Evolutionary conservation across 352 stramenopile genomes (phyloP), one percentile per base, ranked within the genome.

Genomic region (Phytophthora ohioensis): DNA sequence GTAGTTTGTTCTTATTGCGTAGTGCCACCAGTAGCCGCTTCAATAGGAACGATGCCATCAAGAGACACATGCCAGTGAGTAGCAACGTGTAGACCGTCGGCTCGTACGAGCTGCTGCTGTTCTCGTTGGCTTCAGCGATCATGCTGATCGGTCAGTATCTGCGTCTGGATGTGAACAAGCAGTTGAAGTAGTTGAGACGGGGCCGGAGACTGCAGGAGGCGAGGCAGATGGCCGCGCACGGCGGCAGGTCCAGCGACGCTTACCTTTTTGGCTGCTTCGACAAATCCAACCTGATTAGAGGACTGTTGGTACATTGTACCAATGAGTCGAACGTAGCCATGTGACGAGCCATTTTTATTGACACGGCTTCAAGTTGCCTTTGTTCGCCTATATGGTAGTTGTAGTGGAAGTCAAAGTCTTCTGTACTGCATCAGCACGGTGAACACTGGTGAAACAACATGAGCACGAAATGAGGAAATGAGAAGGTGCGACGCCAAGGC

Each of bases 1-100:
- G 71, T 48, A 92, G 64, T 67, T 95, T 95, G 82, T 93, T 92
- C 71, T 90, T 91, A 64, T 92, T 92, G 56, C 78, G 83, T 68
- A 93, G 54, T 30, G 85, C 82, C 57, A 80, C 70, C 54, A 89
- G 59, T 31, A 95, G 82, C 52, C 84, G 84, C 67, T 75, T 83
- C 66, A 94, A 59, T 47, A 92, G 70, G 71, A 94, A 95, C 30
- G 92, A 69, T 32, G 92, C 80, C 69, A 95, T 75, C 35, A 81
- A 58, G 15, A 94, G 57, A 56, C 88, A 95, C 85, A 94, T 94
- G 61, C 64, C 72, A 8, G 85, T 92, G 17, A 95, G 82, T 67
- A 93, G 75, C 71, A 93, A 60, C 51, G 88, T 93, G 76, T 95
- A 95, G 15, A 86, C 70, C 5, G 75, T 92, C 42, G 84, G 82